These are phyloP conservation scores for Penicillium nordicum DNA, from an alignment of 2,329 filamentous ascomycete genomes.

Conservation along the genomic window DNA sequence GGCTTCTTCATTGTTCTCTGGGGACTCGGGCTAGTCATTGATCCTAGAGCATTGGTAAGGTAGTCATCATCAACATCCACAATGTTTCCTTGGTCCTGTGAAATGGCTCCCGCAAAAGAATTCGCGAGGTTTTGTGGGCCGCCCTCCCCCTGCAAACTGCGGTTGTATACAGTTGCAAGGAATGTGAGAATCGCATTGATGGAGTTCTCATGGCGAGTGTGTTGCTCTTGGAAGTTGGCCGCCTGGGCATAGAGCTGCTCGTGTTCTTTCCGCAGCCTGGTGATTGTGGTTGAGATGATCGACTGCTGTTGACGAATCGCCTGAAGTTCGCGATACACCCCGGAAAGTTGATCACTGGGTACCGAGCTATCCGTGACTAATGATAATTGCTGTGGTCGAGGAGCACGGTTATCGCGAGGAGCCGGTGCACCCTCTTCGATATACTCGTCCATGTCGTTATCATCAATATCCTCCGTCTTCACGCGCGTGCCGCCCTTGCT, in stretches of 20 bases:
- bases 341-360: conserved; percentile 69
- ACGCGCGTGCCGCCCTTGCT: conserved; percentile 38
- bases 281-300: conserved; percentile 78
- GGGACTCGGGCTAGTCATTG: conserved; percentile 34
- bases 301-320: conserved; percentile 82
- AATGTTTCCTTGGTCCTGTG: conserved; percentile 59
- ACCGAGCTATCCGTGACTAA: conserved; percentile 44
- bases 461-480: conserved; percentile 60
- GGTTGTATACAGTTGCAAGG: conserved; percentile 91
- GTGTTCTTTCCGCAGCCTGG: conserved; percentile 77
- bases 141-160: conserved; percentile 82
- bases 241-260: conserved; percentile 85
- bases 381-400: conserved; percentile 43
- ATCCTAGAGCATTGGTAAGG: conserved; percentile 35
- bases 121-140: conserved; percentile 74
- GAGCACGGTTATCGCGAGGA: conserved; percentile 32
- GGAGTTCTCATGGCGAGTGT: conserved; percentile 95
- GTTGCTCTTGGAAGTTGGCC: conserved; percentile 80
- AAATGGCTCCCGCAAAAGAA: conserved; percentile 74
- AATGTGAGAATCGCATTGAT: conserved; percentile 99
- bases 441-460: conserved; percentile 60
- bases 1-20: conserved; percentile 46
- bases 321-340: conserved; percentile 74
- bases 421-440: conserved; percentile 40
- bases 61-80: conserved; percentile 60